Evolutionary conservation across 23 red algal species (phyloP).

Genomic region (Cyanidiococcus yangmingshanensis): DNA sequence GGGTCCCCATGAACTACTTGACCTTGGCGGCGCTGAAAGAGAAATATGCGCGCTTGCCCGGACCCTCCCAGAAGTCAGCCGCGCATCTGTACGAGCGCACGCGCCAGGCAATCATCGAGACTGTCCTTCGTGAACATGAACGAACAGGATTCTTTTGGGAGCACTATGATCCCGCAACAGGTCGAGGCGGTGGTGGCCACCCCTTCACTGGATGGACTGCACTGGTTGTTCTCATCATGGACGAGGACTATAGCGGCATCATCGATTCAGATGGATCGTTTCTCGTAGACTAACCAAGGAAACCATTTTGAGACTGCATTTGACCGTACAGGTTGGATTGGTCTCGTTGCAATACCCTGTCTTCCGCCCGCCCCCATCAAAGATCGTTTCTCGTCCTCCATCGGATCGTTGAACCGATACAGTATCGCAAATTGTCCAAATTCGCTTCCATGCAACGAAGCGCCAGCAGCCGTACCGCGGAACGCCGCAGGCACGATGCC

Average conservation of each 20-base stretch:
- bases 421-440: too few species aligned
- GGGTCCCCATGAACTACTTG: slow-evolving; percentile 91
- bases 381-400: too few species aligned
- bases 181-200: slow-evolving; percentile 50
- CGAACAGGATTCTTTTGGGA: slow-evolving; percentile 81
- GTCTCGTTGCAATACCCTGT: too few species aligned
- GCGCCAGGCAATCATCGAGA: slow-evolving; percentile 36
- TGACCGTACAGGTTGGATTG: too few species aligned
- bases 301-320: too few species aligned
- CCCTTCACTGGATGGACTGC: slow-evolving; percentile 91
- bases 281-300: too few species aligned
- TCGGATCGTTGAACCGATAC: too few species aligned
- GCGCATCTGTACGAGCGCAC: slow-evolving; percentile 32
- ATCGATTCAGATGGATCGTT: background rate
- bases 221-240: slow-evolving; percentile 64
- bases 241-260: slow-evolving; percentile 57
- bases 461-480: too few species aligned
- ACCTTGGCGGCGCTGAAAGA: slow-evolving; percentile 48
- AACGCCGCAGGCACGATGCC: too few species aligned
- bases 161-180: slow-evolving; percentile 58
- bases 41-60: slow-evolving; percentile 50
- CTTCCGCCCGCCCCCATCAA: too few species aligned
- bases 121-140: slow-evolving; percentile 37
- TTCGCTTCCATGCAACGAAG: too few species aligned
- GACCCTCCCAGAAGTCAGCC: slow-evolving; percentile 49